A percentile compares a stretch with the other conserved stretches of the same genome.
Conservation (phyloP, 2,329 filamentous ascomycete species). For the Cladosporium sp. region DNA sequence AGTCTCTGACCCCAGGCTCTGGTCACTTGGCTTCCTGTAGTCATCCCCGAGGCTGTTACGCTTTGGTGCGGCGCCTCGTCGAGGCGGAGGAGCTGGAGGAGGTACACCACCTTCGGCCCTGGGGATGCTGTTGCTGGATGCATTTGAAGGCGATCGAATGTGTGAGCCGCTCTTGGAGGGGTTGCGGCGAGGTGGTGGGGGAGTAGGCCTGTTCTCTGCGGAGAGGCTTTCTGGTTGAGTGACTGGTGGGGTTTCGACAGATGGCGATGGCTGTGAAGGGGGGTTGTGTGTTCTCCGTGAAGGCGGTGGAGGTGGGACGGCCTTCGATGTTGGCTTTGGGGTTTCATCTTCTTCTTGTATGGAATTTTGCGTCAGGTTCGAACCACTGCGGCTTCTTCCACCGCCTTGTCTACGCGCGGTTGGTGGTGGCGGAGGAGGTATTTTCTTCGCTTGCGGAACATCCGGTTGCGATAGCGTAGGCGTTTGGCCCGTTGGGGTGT, state of each 20-base stretch:
- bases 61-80: constrained; percentile 21
- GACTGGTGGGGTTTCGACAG: constrained; percentile 14
- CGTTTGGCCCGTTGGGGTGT: not conserved
- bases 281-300: constrained; percentile 21
- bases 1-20: constrained; percentile 13
- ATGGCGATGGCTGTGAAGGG: constrained; percentile 4
- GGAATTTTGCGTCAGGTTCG: constrained; percentile 12
- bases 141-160: constrained; percentile 18
- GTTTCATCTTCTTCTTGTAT: constrained; percentile 11
- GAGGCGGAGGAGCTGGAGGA: constrained; percentile 29
- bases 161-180: constrained; percentile 20
- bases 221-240: constrained; percentile 3
- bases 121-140: constrained; percentile 18
- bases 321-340: constrained; percentile 14
- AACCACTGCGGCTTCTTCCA: constrained; percentile 11
- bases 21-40: constrained; percentile 11
- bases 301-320: constrained; percentile 28
- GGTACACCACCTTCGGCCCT: constrained; percentile 17
- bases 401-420: constrained; percentile 7
- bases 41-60: constrained; percentile 23
- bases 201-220: constrained; percentile 18
- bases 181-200: constrained; percentile 27
- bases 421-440: constrained; percentile 48
- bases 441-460: constrained; percentile 39
- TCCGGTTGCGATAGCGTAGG: not conserved